Percentiles rank a stretch among this genome's conserved stretches.
Conservation (phyloP, 441 rosid species). For the Erysimum pusillum region DNA sequence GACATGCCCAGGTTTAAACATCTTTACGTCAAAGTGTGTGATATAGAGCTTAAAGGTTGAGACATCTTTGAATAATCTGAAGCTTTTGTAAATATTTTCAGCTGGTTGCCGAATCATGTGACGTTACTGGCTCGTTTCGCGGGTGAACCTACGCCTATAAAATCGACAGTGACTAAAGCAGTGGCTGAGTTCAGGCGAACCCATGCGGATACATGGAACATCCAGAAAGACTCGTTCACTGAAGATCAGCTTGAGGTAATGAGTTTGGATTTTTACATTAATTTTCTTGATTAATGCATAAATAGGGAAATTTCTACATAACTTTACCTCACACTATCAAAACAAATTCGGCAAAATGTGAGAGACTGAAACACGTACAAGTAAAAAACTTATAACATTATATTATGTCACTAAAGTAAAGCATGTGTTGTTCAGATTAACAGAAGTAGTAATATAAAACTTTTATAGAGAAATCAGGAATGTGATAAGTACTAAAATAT, state of each 20-base stretch:
- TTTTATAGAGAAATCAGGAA: no score
- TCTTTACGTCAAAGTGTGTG: slow-evolving; percentile 7
- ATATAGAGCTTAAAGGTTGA: slow-evolving; percentile 21
- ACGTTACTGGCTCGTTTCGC: slow-evolving; percentile 89
- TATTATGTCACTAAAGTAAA: no score
- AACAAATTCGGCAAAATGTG: no score
- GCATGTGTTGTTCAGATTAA: no score
- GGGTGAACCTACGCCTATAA: slow-evolving; percentile 89
- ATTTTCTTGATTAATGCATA: slow-evolving; percentile 7
- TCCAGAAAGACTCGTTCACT: slow-evolving; percentile 90
- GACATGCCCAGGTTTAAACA: slow-evolving; percentile 90
- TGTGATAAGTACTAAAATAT: no score
- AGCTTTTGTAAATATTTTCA: slow-evolving; percentile 32
- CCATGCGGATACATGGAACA: slow-evolving; percentile 98
- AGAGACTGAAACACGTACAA: no score
- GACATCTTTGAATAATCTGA: slow-evolving; percentile 16
- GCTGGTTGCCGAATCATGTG: slow-evolving; percentile 97
- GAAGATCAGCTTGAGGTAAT: slow-evolving; percentile 99
- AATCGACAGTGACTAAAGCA: slow-evolving; percentile 95
- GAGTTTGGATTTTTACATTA: not conserved
- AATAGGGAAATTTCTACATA: not conserved
- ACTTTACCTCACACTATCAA: slow-evolving; percentile 1
- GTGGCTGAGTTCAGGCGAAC: slow-evolving; percentile 98
- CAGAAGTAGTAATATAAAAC: no score
- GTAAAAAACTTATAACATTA: no score